A percentile compares a stretch with the other conserved stretches of the same genome.
phyloP scores from a whole-genome alignment of 805 yeast genomes.

The Hanseniaspora guilliermondii region DNA sequence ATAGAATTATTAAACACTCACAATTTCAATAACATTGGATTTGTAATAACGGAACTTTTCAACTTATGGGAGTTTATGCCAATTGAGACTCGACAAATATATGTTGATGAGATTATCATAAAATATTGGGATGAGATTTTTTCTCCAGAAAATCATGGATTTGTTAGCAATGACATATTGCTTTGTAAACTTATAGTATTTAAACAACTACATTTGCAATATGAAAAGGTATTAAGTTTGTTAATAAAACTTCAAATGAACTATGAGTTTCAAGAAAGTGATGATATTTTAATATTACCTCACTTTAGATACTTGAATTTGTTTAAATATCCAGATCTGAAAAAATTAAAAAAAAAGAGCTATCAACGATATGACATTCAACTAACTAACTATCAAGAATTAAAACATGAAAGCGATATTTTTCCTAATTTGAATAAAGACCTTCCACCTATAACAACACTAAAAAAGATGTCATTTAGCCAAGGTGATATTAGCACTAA shows the following conservation, averaged over 20 bases:
- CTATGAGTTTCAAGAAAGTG: neutral
- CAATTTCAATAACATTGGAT: neutral
- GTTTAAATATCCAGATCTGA: neutral
- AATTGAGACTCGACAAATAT: neutral
- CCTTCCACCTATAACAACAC: neutral
- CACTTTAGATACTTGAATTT: neutral
- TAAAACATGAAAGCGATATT: neutral
- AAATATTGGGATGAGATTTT: neutral
- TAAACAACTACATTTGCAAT: neutral
- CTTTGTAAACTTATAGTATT: slow-evolving; percentile 4
- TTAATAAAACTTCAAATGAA: neutral
- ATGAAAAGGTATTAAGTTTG: neutral
- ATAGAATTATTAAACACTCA: neutral
- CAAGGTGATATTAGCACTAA: no score
- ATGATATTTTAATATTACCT: slow-evolving; percentile 3
- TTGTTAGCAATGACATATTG: slow-evolving; percentile 1
- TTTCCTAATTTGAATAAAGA: neutral
- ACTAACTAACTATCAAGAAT: neutral
- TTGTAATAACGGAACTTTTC: neutral
- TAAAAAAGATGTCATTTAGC: neutral
- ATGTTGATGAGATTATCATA: neutral
- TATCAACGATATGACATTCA: neutral
- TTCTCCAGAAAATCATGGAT: slow-evolving; percentile 8
- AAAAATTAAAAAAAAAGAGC: neutral
- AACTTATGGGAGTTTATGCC: slow-evolving; percentile 2